phyloP scores from a whole-genome alignment of 345 rosid species.

The Viola odorata region DNA sequence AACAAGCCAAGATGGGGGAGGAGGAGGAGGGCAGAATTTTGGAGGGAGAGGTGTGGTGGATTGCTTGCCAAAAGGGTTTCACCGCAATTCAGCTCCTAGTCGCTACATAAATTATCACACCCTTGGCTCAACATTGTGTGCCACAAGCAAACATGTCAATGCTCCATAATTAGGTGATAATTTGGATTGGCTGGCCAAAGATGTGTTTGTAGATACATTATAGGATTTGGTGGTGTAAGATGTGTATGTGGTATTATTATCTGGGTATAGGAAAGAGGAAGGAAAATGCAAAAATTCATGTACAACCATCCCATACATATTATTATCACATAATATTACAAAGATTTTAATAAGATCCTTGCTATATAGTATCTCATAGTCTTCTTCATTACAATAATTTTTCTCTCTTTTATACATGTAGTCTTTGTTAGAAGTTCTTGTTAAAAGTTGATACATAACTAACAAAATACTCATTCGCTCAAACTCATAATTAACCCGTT shows the following conservation, averaged over 20 bases:
- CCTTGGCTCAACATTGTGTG: constrained; percentile 33
- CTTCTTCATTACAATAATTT: no score
- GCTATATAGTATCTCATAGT: no score
- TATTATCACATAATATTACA: neutral
- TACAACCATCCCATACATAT: neutral
- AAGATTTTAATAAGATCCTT: neutral
- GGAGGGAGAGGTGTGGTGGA: constrained; percentile 13
- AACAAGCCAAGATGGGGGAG: neutral
- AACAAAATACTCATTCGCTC: no score
- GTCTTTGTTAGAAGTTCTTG: no score
- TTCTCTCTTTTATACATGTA: no score
- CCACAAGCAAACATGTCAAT: constrained; percentile 11
- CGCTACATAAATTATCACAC: constrained; percentile 42
- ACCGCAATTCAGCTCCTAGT: constrained; percentile 50
- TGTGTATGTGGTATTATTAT: neutral
- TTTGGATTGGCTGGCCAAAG: neutral
- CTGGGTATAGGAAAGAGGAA: neutral
- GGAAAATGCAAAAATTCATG: neutral
- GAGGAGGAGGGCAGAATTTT: neutral
- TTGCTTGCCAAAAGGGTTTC: constrained; percentile 61
- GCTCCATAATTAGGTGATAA: constrained; percentile 13
- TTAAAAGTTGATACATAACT: no score
- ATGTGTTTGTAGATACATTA: neutral
- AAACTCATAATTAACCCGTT: no score
- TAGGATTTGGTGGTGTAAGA: neutral